These are phyloP conservation scores for Nepenthes gracilis DNA, from an alignment of 148 eudicot species.

Conservation along the genomic window DNA sequence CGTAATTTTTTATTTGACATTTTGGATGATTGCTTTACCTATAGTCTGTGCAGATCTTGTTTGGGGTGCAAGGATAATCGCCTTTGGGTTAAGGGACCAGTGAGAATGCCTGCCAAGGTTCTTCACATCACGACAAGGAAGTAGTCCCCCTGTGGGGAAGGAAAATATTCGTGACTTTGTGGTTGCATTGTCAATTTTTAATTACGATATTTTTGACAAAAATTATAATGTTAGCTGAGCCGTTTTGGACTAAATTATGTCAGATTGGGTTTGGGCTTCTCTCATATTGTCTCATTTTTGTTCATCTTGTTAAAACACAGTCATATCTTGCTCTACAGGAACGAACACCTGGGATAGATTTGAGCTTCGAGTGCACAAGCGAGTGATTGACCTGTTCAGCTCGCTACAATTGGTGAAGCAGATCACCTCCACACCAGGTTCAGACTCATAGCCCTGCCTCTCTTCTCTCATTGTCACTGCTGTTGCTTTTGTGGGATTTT, in stretches of 20 bases:
- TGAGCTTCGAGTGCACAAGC: conserved; percentile 54
- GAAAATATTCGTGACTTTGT: not conserved
- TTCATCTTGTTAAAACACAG: not conserved
- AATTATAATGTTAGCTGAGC: too few relatives aligned
- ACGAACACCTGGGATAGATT: conserved; percentile 55
- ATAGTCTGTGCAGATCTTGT: conserved; percentile 18
- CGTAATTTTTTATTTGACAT: too few relatives aligned
- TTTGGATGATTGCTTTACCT: not conserved
- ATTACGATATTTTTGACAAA: too few relatives aligned
- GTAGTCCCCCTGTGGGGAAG: conserved; percentile 23
- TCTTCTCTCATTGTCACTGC: too few relatives aligned
- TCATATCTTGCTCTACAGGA: conserved; percentile 14
- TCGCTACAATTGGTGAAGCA: conserved; percentile 60
- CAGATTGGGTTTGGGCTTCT: too few relatives aligned
- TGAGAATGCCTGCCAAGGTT: conserved; percentile 18
- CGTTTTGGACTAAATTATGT: too few relatives aligned
- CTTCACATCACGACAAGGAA: conserved; percentile 17
- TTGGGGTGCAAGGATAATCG: conserved; percentile 14
- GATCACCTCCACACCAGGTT: conserved; percentile 54
- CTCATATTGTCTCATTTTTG: too few relatives aligned
- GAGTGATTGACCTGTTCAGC: conserved; percentile 58
- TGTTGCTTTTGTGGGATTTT: too few relatives aligned
- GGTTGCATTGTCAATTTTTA: not conserved
- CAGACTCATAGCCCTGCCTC: conserved; percentile 25
- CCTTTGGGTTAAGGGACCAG: conserved; percentile 17